Base-by-base conservation (phyloP, 331 rosid species). In the Cydonia oblonga region DNA sequence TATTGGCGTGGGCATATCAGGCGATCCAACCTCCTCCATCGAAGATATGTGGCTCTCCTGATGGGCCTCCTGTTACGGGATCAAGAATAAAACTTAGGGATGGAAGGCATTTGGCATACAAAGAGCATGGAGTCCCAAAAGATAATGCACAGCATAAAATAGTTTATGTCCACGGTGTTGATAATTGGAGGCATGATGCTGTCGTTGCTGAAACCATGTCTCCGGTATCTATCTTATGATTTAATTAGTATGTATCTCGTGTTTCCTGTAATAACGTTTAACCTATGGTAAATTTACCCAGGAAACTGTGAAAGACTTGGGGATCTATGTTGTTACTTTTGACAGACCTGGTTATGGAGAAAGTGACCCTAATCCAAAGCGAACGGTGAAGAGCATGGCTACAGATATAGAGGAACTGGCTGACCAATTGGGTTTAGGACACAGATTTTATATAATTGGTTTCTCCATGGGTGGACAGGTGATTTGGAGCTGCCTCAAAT, bases 291-390 rank as follows among this genome's bases (percentile, higher is more conserved):
- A 22, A 40, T 44, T 67, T 51, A 76, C 84, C 32, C 84, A 93
- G 98, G 90, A 75, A 72, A 40, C 87, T 66, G 75, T 80, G 59
- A 83, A 93, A 83, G 82, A 81, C 9, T 74, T 84, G 63, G 90
- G 96, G 28, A 4, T 89, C 84, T 89, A 91, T 64, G 29, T 80
- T 52, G 81, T 91, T 53, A 81, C 98, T 29, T 86, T 93, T 52
- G 98, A 93, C 79, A 91, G 90, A 79, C 92, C 99, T 74, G 99
- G 99, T 74, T 89, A 95, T 76, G 97, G 97, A 40, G 98, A 93
- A 79, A 93, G 98, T 38, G 98, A 90, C 77, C 97, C 96, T 18
- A 85, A 93, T 86, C 98, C 96, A 73, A 84, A 88, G 70, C 78
- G 87, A 70, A 86, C 93, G 3, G 70, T 61, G 25, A 91, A 95